Percentiles rank a stretch among this genome's conserved stretches.
Conservation (phyloP, 1,284 basidiomycete species). For the Malassezia sp. region DNA sequence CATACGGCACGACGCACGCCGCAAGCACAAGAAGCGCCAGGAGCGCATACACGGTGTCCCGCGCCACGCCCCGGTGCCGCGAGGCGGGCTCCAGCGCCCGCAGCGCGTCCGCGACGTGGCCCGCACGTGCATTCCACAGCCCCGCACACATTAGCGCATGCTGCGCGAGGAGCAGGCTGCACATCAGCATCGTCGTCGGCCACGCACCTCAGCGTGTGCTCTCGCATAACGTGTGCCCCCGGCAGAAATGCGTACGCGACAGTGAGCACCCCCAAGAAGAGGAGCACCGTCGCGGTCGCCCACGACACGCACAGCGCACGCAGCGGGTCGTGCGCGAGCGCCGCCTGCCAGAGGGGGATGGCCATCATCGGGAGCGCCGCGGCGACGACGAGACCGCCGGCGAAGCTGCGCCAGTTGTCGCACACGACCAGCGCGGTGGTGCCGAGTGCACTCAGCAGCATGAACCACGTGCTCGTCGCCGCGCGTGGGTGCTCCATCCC, state of each 20-base stretch:
- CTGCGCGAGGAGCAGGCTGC: constrained; percentile 43
- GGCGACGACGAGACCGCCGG: constrained; percentile 59
- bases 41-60: constrained; percentile 15
- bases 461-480: background rate
- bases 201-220: too few relatives aligned
- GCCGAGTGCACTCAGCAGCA: background rate
- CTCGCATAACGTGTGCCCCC: constrained; percentile 64
- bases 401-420: constrained; percentile 62
- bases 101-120: background rate
- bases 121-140: constrained; percentile 15
- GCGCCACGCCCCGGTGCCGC: background rate
- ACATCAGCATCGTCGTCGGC: too few relatives aligned
- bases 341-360: constrained; percentile 21
- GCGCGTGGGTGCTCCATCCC: constrained; percentile 4
- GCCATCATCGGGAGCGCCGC: constrained; percentile 52
- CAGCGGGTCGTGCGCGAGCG: constrained; percentile 32
- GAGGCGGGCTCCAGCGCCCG: too few relatives aligned
- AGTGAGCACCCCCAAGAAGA: constrained; percentile 53
- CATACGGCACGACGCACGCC: constrained; percentile 43
- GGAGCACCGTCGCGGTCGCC: constrained; percentile 28
- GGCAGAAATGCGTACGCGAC: constrained; percentile 92
- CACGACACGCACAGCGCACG: constrained; percentile 28
- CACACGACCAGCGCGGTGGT: constrained; percentile 51
- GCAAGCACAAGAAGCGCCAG: constrained; percentile 19
- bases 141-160: constrained; percentile 17